These are phyloP conservation scores for Daldinia bambusicola DNA, from an alignment of 495 filamentous ascomycete species.

Conservation along the genomic window DNA sequence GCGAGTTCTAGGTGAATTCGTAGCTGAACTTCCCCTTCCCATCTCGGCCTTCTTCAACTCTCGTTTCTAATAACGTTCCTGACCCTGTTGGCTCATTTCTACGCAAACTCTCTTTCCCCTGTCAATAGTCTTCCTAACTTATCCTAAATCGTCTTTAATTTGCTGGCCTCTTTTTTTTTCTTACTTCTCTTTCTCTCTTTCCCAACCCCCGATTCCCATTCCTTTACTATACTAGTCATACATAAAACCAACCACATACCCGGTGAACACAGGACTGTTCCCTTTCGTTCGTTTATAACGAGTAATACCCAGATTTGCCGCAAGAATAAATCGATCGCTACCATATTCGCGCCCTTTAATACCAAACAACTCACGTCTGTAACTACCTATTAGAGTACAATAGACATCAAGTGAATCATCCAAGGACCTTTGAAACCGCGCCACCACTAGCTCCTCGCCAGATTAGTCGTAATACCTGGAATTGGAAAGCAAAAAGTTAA, in stretches of 20 bases:
- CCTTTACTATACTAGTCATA: conserved; percentile 12
- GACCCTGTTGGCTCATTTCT: conserved; percentile 6
- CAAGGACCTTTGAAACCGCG: conserved; percentile 4
- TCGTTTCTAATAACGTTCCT: not conserved
- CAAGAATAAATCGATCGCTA: conserved; percentile 27
- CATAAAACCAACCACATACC: conserved; percentile 38
- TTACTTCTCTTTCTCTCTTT: conserved; percentile 23
- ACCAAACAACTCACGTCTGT: conserved; percentile 8
- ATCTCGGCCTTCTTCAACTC: not conserved
- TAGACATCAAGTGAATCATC: conserved; percentile 5
- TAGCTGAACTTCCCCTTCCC: conserved; percentile 21
- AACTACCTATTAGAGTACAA: conserved; percentile 3
- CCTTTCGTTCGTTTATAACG: conserved; percentile 39
- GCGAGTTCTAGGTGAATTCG: conserved; percentile 8
- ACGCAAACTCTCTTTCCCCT: conserved; percentile 42
- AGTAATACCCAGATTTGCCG: conserved; percentile 8
- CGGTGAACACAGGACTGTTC: conserved; percentile 43
- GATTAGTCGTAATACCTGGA: conserved; percentile 7
- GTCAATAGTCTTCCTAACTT: conserved; percentile 40
- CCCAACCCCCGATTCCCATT: conserved; percentile 16
- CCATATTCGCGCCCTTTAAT: conserved; percentile 10
- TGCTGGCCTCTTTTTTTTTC: conserved; percentile 18
- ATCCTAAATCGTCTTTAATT: not conserved
- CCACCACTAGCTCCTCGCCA: conserved; percentile 13
- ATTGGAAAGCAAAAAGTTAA: conserved; percentile 1